phyloP scores from a whole-genome alignment of 495 filamentous ascomycete genomes.

The Haplographium delicatum region DNA sequence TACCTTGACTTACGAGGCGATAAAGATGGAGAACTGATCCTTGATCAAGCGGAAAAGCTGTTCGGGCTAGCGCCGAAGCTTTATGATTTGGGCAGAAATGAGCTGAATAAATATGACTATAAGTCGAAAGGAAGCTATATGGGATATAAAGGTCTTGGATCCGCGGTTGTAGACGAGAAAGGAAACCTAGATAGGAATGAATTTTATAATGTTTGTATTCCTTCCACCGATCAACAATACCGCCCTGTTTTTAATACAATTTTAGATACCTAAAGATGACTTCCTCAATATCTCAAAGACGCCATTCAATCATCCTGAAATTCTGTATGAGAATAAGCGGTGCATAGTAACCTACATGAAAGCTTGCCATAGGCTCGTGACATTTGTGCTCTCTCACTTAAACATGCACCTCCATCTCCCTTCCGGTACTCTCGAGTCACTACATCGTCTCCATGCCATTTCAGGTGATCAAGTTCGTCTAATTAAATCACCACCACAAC shows the following conservation, averaged over 20 bases:
- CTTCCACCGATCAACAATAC: constrained; percentile 1
- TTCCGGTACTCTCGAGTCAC: constrained; percentile 36
- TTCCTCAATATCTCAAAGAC: constrained; percentile 39
- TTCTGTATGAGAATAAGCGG: constrained; percentile 35
- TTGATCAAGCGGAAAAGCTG: constrained; percentile 39
- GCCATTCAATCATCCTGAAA: constrained; percentile 39
- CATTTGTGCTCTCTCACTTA: constrained; percentile 43
- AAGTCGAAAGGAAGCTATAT: constrained; percentile 33
- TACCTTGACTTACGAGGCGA: constrained; percentile 50
- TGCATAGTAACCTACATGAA: constrained; percentile 43
- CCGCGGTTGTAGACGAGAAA: constrained; percentile 42
- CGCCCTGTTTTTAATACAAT: not conserved
- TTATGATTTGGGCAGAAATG: constrained; percentile 45
- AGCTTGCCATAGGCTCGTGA: constrained; percentile 43
- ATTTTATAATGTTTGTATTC: constrained; percentile 52
- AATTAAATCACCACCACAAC: constrained; percentile 42
- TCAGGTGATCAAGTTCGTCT: constrained; percentile 59
- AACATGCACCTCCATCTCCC: constrained; percentile 47
- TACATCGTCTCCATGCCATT: constrained; percentile 42
- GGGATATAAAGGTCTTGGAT: constrained; percentile 54
- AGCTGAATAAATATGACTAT: constrained; percentile 51
- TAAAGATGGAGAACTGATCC: constrained; percentile 34
- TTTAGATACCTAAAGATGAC: constrained; percentile 48
- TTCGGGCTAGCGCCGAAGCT: constrained; percentile 41
- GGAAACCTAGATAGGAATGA: constrained; percentile 55